A percentile compares a stretch with the other conserved stretches of the same genome.
phyloP scores from a whole-genome alignment of 2,329 filamentous ascomycete species.

The Pseudopyricularia cyperi region DNA sequence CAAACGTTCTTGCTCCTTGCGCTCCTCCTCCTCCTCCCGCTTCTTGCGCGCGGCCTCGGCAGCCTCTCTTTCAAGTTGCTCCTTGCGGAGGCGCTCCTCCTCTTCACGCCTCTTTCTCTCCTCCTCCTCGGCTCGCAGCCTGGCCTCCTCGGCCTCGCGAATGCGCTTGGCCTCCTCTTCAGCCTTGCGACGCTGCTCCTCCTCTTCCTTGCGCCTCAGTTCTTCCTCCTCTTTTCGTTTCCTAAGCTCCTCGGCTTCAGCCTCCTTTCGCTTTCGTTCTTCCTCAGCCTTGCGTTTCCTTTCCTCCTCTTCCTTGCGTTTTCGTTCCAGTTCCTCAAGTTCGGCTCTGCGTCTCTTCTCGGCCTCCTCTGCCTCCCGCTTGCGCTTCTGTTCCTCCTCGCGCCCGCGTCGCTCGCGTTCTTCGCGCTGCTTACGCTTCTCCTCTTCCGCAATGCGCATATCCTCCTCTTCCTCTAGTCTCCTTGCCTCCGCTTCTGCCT shows the following conservation, averaged over 20 bases:
- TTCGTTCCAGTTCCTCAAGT: slow-evolving; percentile 15
- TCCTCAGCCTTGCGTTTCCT: slow-evolving; percentile 16
- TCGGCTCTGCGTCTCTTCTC: slow-evolving; percentile 11
- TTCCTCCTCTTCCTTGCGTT: slow-evolving; percentile 15
- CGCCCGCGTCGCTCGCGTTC: slow-evolving; percentile 18
- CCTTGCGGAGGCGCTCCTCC: slow-evolving; percentile 29
- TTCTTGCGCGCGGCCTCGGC: slow-evolving; percentile 34
- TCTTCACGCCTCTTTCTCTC: slow-evolving; percentile 24
- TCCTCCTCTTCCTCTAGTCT: slow-evolving; percentile 12
- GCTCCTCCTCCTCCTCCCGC: slow-evolving; percentile 39
- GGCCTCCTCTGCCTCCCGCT: slow-evolving; percentile 17
- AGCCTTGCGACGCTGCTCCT: slow-evolving; percentile 16
- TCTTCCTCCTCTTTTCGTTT: slow-evolving; percentile 21
- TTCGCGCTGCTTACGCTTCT: slow-evolving; percentile 20
- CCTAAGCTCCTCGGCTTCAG: slow-evolving; percentile 17
- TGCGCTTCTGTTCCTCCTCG: slow-evolving; percentile 23
- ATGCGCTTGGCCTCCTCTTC: slow-evolving; percentile 16
- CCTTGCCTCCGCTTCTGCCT: slow-evolving; percentile 16
- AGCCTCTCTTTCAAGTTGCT: slow-evolving; percentile 32
- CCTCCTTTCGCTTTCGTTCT: slow-evolving; percentile 12
- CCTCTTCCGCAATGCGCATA: slow-evolving; percentile 19
- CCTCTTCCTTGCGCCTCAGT: slow-evolving; percentile 17
- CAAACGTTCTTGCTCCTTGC: slow-evolving; percentile 33
- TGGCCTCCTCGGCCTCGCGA: slow-evolving; percentile 16
- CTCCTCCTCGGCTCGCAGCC: slow-evolving; percentile 15